Conservation (phyloP, 1,284 basidiomycete species). For the Moesziomyces antarcticus region DNA sequence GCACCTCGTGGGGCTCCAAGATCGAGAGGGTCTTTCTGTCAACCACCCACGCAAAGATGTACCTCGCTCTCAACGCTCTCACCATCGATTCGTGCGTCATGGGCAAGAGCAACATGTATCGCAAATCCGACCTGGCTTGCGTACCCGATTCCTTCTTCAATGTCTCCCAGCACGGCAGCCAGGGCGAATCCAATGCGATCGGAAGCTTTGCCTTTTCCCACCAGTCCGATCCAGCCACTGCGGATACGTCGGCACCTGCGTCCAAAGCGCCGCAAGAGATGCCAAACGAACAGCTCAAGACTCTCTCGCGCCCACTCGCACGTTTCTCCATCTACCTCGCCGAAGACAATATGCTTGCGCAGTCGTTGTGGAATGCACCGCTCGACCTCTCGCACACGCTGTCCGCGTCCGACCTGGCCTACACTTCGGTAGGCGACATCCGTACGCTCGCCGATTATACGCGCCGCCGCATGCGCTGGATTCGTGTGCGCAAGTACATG, state of each 20-base stretch:
- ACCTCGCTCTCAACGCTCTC: constrained; percentile 88
- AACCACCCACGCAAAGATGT: constrained; percentile 99
- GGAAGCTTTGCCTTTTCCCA: constrained; percentile 58
- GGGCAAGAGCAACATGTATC: constrained; percentile 95
- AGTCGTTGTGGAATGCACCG: constrained; percentile 60
- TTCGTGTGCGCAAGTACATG: constrained; percentile 66
- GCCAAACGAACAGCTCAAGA: constrained; percentile 31
- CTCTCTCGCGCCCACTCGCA: constrained; percentile 55
- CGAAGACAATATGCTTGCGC: constrained; percentile 67
- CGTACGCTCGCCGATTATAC: constrained; percentile 62
- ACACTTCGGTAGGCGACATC: constrained; percentile 64
- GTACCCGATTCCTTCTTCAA: constrained; percentile 67
- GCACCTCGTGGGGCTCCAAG: constrained; percentile 74
- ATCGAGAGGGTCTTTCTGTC: constrained; percentile 95
- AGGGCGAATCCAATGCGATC: constrained; percentile 55
- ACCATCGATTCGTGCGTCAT: constrained; percentile 94
- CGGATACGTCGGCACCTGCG: not conserved
- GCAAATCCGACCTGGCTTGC: constrained; percentile 83
- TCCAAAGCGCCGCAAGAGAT: not conserved
- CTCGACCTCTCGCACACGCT: constrained; percentile 57
- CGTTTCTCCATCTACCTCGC: constrained; percentile 66
- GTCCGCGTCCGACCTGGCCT: constrained; percentile 55
- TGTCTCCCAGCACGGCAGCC: constrained; percentile 42
- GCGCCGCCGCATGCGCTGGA: constrained; percentile 65
- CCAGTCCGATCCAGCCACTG: constrained; percentile 13